Conservation (phyloP, 345 rosid species). For the Anacardium occidentale region DNA sequence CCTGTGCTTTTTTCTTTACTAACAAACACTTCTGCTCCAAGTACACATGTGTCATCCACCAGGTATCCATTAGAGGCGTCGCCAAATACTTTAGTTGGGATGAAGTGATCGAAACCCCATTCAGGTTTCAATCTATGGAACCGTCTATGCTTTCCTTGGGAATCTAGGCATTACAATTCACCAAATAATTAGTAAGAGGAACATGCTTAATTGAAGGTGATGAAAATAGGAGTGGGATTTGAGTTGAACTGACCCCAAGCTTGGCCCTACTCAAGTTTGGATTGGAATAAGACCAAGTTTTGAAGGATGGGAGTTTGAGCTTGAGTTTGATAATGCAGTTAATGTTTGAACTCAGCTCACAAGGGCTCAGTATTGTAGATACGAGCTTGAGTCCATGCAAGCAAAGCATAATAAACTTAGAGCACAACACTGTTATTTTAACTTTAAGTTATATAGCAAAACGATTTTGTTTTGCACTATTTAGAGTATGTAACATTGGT, state of each 20-base stretch:
- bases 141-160: slow-evolving; percentile 29
- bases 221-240: not conserved
- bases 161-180: slow-evolving; percentile 26
- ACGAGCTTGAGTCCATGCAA: too few relatives aligned
- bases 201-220: not conserved
- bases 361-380: too few relatives aligned
- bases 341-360: too few relatives aligned
- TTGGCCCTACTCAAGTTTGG: too few relatives aligned
- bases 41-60: slow-evolving; percentile 33
- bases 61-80: slow-evolving; percentile 40
- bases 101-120: slow-evolving; percentile 46
- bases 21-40: slow-evolving; percentile 48
- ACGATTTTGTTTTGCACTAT: too few relatives aligned
- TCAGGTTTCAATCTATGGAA: slow-evolving; percentile 36
- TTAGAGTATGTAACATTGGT: too few relatives aligned
- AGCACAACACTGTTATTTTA: too few relatives aligned
- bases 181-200: not conserved
- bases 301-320: too few relatives aligned
- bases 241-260: not conserved
- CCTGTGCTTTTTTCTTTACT: slow-evolving; percentile 32
- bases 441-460: too few relatives aligned
- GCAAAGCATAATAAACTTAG: too few relatives aligned
- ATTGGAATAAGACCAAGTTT: too few relatives aligned
- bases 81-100: slow-evolving; percentile 20
- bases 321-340: too few relatives aligned